Evolutionary conservation across 2,329 filamentous ascomycete species (phyloP), one percentile per base, ranked within the genome.

Genomic region (Phialophora tarda): DNA sequence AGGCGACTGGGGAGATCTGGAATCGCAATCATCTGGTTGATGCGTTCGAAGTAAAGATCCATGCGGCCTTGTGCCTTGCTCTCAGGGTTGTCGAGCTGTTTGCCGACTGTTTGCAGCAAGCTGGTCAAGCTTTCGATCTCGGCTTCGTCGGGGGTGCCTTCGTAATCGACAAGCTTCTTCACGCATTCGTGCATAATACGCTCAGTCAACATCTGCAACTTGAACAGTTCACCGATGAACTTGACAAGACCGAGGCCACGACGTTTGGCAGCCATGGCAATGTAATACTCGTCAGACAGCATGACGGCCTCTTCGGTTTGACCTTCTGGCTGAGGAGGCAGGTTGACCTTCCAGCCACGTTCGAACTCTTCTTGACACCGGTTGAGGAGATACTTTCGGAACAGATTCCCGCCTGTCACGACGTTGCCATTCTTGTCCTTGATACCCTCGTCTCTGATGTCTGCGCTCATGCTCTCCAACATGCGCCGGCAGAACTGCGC

Each of bases 151-250:
- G 95, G 95, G 68, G 92, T 83, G 69, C 92, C 93, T 76, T 94
- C 90, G 80, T 96, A 98, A 81, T 99, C 94, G 72, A 99, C 91
- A 70, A 99, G 87, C 81, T 96, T 97, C 82, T 93, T 90, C 30
- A 99, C 93, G 86, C 95, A 99, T 81, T 97, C 92, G 83, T 99
- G 94, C 95, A 99, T 99, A 81, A 99, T 99, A 78, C 94, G 91
- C 79, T 97, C 92, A 68, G 95, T 99, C 79, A 99, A 86, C 95
- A 99, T 99, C 78, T 91, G 89, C 68, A 99, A 88, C 85, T 98
- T 99, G 88, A 96, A 99, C 54, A 99, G 88, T 82, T 99, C 95
- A 83, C 95, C 95, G 77, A 99, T 99, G 82, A 99, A 99, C 81
- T 97, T 94, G 71, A 99, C 94, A 24, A 99, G 87, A 89, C 95